Percentiles rank a stretch among this genome's conserved stretches.
Conservation (phyloP, 2,329 filamentous ascomycete species). For the Cryphonectria parasitica region DNA sequence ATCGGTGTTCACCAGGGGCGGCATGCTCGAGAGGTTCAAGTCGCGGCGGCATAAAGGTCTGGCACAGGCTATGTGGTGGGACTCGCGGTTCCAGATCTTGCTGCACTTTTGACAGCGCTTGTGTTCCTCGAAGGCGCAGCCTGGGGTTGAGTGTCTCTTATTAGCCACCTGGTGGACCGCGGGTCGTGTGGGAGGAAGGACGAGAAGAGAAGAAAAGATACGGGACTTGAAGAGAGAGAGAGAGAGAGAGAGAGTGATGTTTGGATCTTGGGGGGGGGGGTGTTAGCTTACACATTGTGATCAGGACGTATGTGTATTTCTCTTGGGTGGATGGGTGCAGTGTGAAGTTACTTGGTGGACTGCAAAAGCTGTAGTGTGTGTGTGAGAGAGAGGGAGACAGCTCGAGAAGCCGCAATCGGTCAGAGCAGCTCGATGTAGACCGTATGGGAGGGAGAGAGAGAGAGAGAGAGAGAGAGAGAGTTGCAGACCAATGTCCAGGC, state of each 20-base stretch:
- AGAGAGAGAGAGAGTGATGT: neutral
- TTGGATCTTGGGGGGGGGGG: no score
- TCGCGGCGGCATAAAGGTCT: constrained; percentile 2
- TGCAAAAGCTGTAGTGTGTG: neutral
- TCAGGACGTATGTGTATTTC: neutral
- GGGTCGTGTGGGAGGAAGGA: neutral
- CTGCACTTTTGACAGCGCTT: neutral
- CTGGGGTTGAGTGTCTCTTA: neutral
- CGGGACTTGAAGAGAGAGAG: neutral
- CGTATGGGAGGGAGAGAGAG: neutral
- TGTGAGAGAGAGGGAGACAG: neutral
- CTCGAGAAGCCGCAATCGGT: neutral
- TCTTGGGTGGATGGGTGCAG: neutral
- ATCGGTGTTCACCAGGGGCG: constrained; percentile 11
- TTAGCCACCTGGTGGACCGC: neutral
- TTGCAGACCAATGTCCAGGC: neutral
- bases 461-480: no score
- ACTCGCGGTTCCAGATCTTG: constrained; percentile 8
- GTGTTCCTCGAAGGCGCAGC: constrained; percentile 10
- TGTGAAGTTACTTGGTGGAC: neutral
- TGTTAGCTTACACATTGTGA: neutral
- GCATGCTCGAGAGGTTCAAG: neutral
- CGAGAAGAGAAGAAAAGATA: neutral
- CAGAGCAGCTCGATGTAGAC: neutral
- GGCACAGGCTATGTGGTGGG: neutral